Evolutionary conservation across 2,329 filamentous ascomycete species (phyloP).

Genomic region (Penicillium freii): DNA sequence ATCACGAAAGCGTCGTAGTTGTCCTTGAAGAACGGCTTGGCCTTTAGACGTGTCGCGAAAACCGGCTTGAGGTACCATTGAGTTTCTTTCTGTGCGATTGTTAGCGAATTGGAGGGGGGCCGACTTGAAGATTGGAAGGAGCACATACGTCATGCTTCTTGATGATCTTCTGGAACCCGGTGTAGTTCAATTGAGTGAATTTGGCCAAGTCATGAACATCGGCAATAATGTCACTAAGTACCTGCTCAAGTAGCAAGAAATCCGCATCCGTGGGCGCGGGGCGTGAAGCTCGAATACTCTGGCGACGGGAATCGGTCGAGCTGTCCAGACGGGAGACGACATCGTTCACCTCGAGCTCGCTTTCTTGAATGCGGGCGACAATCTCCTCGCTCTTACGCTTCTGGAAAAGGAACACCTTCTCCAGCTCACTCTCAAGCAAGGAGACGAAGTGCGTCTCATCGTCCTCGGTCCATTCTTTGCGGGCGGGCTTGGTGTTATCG

Average conservation of each 20-base stretch:
- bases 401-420: slow-evolving; percentile 97
- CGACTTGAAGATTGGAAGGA: not conserved
- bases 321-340: slow-evolving; percentile 72
- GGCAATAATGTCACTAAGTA: slow-evolving; percentile 95
- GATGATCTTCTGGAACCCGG: slow-evolving; percentile 99
- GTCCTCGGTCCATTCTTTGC: slow-evolving; percentile 79
- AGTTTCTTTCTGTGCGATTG: slow-evolving; percentile 72
- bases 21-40: slow-evolving; percentile 97
- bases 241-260: slow-evolving; percentile 89
- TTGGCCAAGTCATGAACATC: slow-evolving; percentile 98
- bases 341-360: slow-evolving; percentile 84
- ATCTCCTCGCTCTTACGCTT: slow-evolving; percentile 97
- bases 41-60: slow-evolving; percentile 91
- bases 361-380: slow-evolving; percentile 79
- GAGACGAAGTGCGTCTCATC: slow-evolving; percentile 87
- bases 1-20: slow-evolving; percentile 97
- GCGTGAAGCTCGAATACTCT: slow-evolving; percentile 27
- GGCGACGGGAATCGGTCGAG: slow-evolving; percentile 47
- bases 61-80: slow-evolving; percentile 89
- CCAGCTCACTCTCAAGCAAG: slow-evolving; percentile 84
- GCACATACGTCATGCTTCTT: slow-evolving; percentile 92
- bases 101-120: slow-evolving; percentile 4
- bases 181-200: slow-evolving; percentile 98
- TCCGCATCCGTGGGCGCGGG: slow-evolving; percentile 74
- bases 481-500: slow-evolving; percentile 48